A percentile compares a stretch with the other conserved stretches of the same genome.
Conservation (phyloP, 768 basidiomycete species). For the Polyporus arcularius region DNA sequence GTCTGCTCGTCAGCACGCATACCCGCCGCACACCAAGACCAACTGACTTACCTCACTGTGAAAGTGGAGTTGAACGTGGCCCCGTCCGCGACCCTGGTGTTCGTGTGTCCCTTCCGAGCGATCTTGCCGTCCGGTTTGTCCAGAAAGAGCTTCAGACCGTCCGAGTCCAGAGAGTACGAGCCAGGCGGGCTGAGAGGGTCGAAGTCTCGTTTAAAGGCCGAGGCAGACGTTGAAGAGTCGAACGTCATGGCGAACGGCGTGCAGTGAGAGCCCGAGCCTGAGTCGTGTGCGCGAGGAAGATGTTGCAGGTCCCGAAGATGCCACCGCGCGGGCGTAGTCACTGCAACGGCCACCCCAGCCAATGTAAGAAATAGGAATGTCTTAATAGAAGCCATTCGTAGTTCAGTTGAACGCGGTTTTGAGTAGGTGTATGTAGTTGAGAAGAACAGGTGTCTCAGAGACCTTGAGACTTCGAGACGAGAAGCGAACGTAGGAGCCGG, state of each 20-base stretch:
- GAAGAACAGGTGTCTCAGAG: too few relatives aligned
- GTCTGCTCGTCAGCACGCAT: too few relatives aligned
- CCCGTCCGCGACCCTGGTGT: slow-evolving; percentile 38
- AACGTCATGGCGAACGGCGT: slow-evolving; percentile 32
- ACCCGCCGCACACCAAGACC: background rate
- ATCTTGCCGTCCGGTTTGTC: slow-evolving; percentile 33
- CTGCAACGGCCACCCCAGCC: background rate
- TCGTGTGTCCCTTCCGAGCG: slow-evolving; percentile 34
- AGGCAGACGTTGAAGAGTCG: slow-evolving; percentile 18
- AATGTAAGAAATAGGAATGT: background rate
- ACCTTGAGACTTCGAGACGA: too few relatives aligned
- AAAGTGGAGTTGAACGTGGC: slow-evolving; percentile 46
- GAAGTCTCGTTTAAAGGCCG: slow-evolving; percentile 24
- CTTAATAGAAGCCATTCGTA: too few relatives aligned
- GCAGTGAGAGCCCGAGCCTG: slow-evolving; percentile 15
- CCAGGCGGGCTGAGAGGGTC: slow-evolving; percentile 31
- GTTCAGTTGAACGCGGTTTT: background rate
- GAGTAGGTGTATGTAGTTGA: background rate
- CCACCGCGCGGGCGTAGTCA: background rate
- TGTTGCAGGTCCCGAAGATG: background rate
- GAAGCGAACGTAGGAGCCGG: too few relatives aligned
- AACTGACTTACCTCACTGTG: slow-evolving; percentile 30
- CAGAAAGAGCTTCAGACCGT: slow-evolving; percentile 37
- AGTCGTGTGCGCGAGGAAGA: background rate
- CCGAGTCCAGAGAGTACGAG: slow-evolving; percentile 29